Percentiles rank a stretch among this genome's conserved stretches.
These are phyloP conservation scores for Pulveroboletus sp. DNA, from an alignment of 768 basidiomycete genomes.

Conservation along the genomic window DNA sequence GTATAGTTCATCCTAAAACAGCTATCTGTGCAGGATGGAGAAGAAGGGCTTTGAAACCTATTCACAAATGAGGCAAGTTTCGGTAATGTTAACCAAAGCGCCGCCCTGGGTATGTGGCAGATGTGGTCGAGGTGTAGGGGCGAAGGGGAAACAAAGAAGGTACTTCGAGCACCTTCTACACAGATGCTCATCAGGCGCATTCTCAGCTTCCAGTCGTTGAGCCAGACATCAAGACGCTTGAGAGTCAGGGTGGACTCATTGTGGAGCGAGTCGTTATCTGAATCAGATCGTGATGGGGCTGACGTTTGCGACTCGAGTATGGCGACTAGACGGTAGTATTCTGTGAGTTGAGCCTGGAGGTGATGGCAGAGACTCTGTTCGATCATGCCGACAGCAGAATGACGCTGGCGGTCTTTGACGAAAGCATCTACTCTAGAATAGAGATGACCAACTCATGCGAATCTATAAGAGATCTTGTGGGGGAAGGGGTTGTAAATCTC, in stretches of 20 bases:
- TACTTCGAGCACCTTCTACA: constrained; percentile 87
- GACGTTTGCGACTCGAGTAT: constrained; percentile 89
- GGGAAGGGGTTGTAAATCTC: constrained; percentile 62
- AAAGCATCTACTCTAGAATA: constrained; percentile 81
- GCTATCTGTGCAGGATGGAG: constrained; percentile 86
- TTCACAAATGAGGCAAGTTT: constrained; percentile 1
- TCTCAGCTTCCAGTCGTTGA: constrained; percentile 88
- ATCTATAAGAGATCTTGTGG: constrained; percentile 71
- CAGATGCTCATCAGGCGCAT: constrained; percentile 99
- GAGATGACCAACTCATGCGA: constrained; percentile 92
- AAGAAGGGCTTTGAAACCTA: constrained; percentile 98
- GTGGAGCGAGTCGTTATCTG: constrained; percentile 10
- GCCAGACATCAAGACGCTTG: constrained; percentile 87
- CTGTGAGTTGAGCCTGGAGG: constrained; percentile 87
- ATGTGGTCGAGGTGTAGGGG: neutral
- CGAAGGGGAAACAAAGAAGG: constrained; percentile 10
- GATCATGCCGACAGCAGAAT: constrained; percentile 85
- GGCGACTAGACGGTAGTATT: constrained; percentile 93
- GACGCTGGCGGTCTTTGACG: constrained; percentile 67
- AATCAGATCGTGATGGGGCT: constrained; percentile 23
- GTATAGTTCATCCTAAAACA: constrained; percentile 93
- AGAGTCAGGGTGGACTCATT: constrained; percentile 76
- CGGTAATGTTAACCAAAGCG: constrained; percentile 70
- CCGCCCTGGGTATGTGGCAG: constrained; percentile 77
- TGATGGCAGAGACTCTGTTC: constrained; percentile 97